These are phyloP conservation scores for Clausena lansium DNA, from an alignment of 345 rosid genomes.

Conservation along the genomic window DNA sequence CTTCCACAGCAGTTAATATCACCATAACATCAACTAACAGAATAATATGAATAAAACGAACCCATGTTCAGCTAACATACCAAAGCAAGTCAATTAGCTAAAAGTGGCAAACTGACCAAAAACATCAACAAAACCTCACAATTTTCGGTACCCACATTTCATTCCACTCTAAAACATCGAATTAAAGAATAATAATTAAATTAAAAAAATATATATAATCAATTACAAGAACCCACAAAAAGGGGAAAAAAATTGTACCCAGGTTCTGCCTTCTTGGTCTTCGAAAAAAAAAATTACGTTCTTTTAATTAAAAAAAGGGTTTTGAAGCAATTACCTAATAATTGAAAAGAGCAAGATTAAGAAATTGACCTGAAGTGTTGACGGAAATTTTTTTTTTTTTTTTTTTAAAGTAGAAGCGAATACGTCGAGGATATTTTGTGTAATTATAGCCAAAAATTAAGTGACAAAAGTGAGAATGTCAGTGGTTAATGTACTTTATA, in stretches of 20 bases:
- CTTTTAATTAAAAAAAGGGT: not conserved
- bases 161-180: not conserved
- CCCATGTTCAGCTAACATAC: not conserved
- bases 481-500: not conserved
- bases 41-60: not conserved
- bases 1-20: not conserved
- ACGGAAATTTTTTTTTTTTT: too few species aligned
- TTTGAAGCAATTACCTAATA: not conserved
- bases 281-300: not conserved
- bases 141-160: not conserved
- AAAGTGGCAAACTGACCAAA: not conserved
- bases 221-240: not conserved
- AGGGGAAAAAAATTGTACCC: too few species aligned
- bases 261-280: not conserved
- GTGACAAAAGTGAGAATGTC: accelerated
- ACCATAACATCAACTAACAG: not conserved
- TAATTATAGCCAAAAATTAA: not conserved
- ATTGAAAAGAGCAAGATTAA: conserved; percentile 13
- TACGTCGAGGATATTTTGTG: too few species aligned
- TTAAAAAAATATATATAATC: not conserved
- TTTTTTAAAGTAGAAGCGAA: not conserved
- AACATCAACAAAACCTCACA: not conserved
- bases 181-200: not conserved
- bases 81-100: not conserved
- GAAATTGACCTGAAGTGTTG: conserved; percentile 16